Base-by-base conservation (phyloP, 2,329 filamentous ascomycete genomes). In the Cladophialophora chaetospira region DNA sequence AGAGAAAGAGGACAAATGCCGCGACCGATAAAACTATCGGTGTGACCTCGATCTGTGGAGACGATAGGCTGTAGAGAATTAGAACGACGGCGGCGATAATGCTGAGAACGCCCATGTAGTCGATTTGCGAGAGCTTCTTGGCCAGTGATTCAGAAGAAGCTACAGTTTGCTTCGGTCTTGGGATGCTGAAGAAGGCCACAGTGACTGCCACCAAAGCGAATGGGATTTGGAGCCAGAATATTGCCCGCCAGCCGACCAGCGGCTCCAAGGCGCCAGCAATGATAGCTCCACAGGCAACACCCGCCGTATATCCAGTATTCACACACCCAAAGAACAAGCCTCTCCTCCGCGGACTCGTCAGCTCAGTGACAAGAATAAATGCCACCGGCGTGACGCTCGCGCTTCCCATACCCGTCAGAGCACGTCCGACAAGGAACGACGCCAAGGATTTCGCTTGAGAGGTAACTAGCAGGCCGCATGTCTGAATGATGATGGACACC, bases 151-250 rank as follows among this genome's bases (percentile, higher is more conserved):
- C 62, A 52, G 62, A 69, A 73, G 51, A 68, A 53, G 56, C 74
- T 63, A 51, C 36, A 13, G 66, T 57, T n/a, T 68, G 55, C 49
- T 71, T 61, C 1, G 62, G 64, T n/a, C 57, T 63, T 0, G 89
- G 89, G 15, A 94, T 83, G 49, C 83, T 84, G 21, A 88, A 72
- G 55, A 86, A 85, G 1, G 91, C 77, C 0, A 80, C 78, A 0
- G 83, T 66, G 0, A 87, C 88, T 2, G 84, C 82, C 1, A 85
- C 33, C 1, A 91, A 61, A 3, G 82, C 78, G 2, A 88, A 64
- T 0, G 89, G 88, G 1, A 83, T 79, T 69, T 95, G 90, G 3
- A 84, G 72, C 75, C 84, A 86, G 69, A 94, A 94, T 1, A 95
- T 73, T 3, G 84, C 78, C 64, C 89, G 80, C 88, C 89, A 94